Base-by-base conservation (phyloP, 1,284 basidiomycete genomes). In the Puccinia coronata region DNA sequence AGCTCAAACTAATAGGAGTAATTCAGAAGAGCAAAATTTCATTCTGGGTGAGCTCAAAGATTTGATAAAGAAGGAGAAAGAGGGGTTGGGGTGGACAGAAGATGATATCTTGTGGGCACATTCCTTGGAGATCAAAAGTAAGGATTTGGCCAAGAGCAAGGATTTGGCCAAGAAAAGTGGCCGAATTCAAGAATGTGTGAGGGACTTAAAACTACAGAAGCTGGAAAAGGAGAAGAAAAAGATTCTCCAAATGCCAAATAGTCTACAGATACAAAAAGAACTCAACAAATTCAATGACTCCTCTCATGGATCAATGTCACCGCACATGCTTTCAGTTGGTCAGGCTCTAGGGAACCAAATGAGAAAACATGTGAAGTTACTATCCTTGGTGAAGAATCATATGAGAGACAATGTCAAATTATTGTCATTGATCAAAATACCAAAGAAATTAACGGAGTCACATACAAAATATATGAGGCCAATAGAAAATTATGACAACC, bases 61-160 rank as follows among this genome's bases (percentile, higher is more conserved):
- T 5, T 63, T 63, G 18, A 39, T 39, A 14, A 39, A 39, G 20
- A 39, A 63, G 36, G 61, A 63, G 61, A 63, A n/a, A n/a, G 61
- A 63, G 36, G 61, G 61, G 0, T 63, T 63, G 36, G 61, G 61
- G n/a, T 63, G 61, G 36, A 63, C 36, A 34, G 61, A 63, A 23
- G 36, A 41, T 63, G 61, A 63, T 41, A 36, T 41, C 3, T 28
- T 9, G 25, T 63, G 61, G 61, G 41, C 41, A 20, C 6, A 63
- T 34, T 63, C 36, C 4, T 63, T 63, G 36, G 36, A 63, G 36
- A 63, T 23, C 0, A 31, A 63, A 41, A 63, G 61, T 16, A 63
- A 63, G 18, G 5, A 63, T 18, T 39, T 63, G 31, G 61, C 36
- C 36, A 63, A 63, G 36, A 63, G 36, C 5, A 61, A 63, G 34